Evolutionary conservation across 129 eudicot species (phyloP).

Genomic region (Tanacetum coccineum): DNA sequence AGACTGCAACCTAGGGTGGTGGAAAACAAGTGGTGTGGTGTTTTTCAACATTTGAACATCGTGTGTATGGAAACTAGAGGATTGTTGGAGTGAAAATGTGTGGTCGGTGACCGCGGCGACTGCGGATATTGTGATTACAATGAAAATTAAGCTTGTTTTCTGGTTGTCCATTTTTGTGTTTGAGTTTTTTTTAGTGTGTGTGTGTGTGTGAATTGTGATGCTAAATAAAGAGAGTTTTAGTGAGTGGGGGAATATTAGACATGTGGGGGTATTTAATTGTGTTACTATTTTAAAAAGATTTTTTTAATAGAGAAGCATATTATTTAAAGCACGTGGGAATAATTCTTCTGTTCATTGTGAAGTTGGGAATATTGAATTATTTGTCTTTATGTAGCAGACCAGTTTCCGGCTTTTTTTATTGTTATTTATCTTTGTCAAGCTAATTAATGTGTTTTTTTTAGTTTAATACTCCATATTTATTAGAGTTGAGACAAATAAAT

Average conservation of each 20-base stretch:
- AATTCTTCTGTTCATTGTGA: conserved; percentile 19
- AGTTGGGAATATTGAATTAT: conserved; percentile 12
- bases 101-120: conserved; percentile 14
- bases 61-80: not conserved
- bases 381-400: conserved; percentile 14
- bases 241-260: conserved; percentile 23
- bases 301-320: not conserved
- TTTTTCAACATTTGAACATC: conserved; percentile 17
- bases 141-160: conserved; percentile 9
- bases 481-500: too few relatives aligned
- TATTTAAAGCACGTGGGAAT: conserved; percentile 23
- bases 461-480: too few relatives aligned
- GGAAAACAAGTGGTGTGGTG: conserved; percentile 20
- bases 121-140: not conserved
- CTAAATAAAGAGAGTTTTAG: not conserved
- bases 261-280: conserved; percentile 26
- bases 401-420: not conserved
- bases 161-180: conserved; percentile 21
- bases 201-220: not conserved
- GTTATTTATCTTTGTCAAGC: too few relatives aligned
- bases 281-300: not conserved
- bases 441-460: too few relatives aligned
- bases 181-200: not conserved
- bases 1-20: not conserved
- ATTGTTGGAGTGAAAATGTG: conserved; percentile 5